Percentiles rank a stretch among this genome's conserved stretches.
phyloP scores from a whole-genome alignment of 768 basidiomycete species.

The Tremella mesenterica region DNA sequence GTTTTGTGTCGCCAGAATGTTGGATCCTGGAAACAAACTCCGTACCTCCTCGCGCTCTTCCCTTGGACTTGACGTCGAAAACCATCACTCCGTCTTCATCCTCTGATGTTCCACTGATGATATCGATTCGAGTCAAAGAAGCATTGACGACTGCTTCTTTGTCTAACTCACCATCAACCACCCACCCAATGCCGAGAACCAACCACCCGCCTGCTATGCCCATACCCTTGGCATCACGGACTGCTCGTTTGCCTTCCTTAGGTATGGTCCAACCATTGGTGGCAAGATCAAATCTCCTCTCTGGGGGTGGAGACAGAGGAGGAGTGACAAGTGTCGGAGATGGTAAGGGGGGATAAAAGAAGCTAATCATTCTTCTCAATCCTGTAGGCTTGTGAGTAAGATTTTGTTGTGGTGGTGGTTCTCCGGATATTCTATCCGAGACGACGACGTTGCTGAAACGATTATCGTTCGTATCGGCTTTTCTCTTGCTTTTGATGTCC shows the following conservation, averaged over 20 bases:
- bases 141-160: neutral
- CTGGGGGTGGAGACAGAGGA: conserved; percentile 3
- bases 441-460: no score
- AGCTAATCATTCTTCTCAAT: conserved; percentile 3
- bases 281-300: conserved; percentile 12
- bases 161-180: conserved; percentile 19
- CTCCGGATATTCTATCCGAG: neutral
- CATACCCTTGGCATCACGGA: conserved; percentile 33
- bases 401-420: neutral
- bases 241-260: conserved; percentile 29
- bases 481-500: conserved; percentile 5
- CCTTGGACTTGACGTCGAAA: conserved; percentile 2
- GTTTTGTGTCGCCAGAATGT: neutral
- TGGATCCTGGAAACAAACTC: neutral
- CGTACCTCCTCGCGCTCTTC: neutral
- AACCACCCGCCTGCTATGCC: conserved; percentile 35
- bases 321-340: neutral
- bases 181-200: conserved; percentile 29
- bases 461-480: no score
- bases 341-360: conserved; percentile 1
- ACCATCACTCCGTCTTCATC: conserved; percentile 7
- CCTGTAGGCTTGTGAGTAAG: neutral
- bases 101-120: neutral
- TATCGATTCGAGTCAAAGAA: neutral
- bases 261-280: conserved; percentile 29